Evolutionary conservation across 2,329 filamentous ascomycete genomes (phyloP).

Genomic region (Daldinia sp.): DNA sequence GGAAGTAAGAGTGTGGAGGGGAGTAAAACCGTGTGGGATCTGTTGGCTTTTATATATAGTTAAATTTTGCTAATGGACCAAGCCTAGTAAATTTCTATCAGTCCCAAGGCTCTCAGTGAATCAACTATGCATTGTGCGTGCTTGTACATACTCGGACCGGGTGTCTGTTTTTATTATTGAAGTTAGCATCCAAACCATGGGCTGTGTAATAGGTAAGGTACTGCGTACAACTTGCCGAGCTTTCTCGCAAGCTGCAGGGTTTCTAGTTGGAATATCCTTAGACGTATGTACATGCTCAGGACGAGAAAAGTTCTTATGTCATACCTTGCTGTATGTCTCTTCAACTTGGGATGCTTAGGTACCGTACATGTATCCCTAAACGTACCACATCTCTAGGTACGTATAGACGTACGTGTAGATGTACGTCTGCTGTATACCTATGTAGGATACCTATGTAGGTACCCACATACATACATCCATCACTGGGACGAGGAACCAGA

Average conservation of each 20-base stretch:
- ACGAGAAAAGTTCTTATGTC: not conserved
- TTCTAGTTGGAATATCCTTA: not conserved
- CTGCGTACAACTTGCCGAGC: not conserved
- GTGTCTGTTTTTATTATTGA: not conserved
- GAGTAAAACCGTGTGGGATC: not conserved
- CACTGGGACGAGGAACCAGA: not conserved
- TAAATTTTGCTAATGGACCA: not conserved
- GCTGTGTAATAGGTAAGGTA: not conserved
- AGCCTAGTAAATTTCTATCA: not conserved
- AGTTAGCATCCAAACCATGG: not conserved
- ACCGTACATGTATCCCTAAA: not conserved
- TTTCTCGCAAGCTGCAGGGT: not conserved
- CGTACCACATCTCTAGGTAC: not conserved
- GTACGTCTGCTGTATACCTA: not conserved
- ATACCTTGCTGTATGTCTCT: not conserved
- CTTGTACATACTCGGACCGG: not conserved
- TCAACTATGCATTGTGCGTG: not conserved
- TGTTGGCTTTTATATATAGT: not conserved
- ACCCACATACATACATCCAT: no score
- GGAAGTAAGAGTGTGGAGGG: not conserved
- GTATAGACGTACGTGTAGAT: not conserved
- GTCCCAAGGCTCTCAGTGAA: not conserved
- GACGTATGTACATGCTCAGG: not conserved
- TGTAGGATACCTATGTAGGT: no score
- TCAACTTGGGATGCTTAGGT: not conserved